phyloP scores from a whole-genome alignment of 1,284 basidiomycete species.

The Tranzscheliella williamsii region DNA sequence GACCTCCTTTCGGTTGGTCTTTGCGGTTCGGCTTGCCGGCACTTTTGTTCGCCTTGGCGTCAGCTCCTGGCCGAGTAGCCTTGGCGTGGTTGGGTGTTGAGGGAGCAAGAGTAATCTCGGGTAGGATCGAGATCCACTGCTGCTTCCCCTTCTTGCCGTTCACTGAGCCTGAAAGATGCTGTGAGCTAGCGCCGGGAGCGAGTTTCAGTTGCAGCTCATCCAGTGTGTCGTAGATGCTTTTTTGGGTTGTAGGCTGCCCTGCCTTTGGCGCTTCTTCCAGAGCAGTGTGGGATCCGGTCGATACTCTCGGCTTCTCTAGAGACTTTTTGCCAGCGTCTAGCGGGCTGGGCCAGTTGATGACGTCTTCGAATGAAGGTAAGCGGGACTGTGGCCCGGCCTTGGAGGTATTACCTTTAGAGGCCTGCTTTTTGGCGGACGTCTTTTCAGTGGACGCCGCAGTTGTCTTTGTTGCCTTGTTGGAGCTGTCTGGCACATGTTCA shows the following conservation, averaged over 20 bases:
- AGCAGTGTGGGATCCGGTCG: background rate
- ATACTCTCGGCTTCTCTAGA: constrained; percentile 4
- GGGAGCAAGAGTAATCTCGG: constrained; percentile 31
- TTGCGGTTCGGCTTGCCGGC: background rate
- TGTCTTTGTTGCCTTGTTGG: background rate
- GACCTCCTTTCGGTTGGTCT: too few relatives aligned
- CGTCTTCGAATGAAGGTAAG: constrained; percentile 28
- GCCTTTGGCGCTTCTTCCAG: background rate
- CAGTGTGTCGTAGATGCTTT: constrained; percentile 31
- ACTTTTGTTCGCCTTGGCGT: background rate
- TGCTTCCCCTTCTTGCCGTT: constrained; percentile 33
- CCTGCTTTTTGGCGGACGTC: background rate
- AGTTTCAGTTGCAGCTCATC: constrained; percentile 32
- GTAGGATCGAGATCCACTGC: constrained; percentile 48
- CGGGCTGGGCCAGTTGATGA: constrained; percentile 35
- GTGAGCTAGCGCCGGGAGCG: constrained; percentile 10
- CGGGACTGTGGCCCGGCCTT: constrained; percentile 1
- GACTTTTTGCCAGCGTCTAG: constrained; percentile 33
- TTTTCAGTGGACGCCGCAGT: constrained; percentile 1
- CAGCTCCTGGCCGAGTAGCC: too few relatives aligned
- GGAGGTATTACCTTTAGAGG: constrained; percentile 1
- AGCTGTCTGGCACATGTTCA: too few relatives aligned
- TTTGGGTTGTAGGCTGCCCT: constrained; percentile 3
- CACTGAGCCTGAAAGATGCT: constrained; percentile 1
- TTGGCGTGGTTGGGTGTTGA: too few relatives aligned